Conservation (phyloP, 495 filamentous ascomycete species). For the Aspergillus nanangensis region DNA sequence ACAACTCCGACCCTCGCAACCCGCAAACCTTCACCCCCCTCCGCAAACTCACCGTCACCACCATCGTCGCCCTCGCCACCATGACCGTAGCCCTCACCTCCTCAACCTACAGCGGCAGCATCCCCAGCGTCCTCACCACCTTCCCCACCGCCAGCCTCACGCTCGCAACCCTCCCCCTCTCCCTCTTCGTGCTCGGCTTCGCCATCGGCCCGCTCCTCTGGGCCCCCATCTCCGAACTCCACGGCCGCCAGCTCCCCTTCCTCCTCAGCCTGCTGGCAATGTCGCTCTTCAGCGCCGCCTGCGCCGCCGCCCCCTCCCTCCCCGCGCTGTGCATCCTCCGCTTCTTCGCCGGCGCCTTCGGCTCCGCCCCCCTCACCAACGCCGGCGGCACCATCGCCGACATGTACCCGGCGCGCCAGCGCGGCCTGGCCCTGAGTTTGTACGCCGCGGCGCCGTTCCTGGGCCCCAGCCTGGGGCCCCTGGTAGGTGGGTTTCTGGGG, state of each 20-base stretch:
- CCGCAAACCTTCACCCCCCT: not conserved
- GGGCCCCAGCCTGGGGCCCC: not conserved
- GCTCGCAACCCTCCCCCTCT: not conserved
- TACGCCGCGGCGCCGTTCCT: not conserved
- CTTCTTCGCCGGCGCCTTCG: not conserved
- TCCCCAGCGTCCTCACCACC: not conserved
- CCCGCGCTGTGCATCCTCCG: not conserved
- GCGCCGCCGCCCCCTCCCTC: not conserved
- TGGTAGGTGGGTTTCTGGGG: not conserved
- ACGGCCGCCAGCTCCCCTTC: conserved; percentile 1
- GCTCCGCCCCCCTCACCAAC: not conserved
- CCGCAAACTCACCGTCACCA: not conserved
- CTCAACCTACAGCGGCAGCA: not conserved
- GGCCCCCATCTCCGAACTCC: conserved; percentile 1
- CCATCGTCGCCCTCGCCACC: not conserved
- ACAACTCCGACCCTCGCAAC: not conserved
- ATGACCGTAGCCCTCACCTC: not conserved
- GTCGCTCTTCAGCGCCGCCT: not conserved
- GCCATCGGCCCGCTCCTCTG: not conserved
- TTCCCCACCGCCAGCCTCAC: not conserved
- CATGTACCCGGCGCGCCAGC: not conserved
- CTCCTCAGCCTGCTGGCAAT: not conserved
- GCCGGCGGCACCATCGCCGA: not conserved
- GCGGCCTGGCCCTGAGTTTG: not conserved
- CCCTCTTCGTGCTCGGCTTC: conserved; percentile 1